Base-by-base conservation (phyloP, 768 basidiomycete genomes). In the Leccinellum rugosiceps region DNA sequence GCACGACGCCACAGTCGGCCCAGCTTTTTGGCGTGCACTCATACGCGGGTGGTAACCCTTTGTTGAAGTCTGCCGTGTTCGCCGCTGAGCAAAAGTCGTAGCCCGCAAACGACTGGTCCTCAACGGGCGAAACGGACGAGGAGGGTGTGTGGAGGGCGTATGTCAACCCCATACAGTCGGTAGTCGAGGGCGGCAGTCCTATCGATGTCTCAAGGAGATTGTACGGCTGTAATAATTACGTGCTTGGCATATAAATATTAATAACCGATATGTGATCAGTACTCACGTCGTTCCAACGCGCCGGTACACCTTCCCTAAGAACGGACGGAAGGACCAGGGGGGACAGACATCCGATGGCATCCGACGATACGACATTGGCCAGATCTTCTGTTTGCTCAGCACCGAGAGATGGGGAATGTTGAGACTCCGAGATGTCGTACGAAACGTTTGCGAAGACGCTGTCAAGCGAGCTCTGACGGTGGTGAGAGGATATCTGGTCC, bases 281-380 rank as follows among this genome's bases (percentile, higher is more conserved):
- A 60, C 70, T 72, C 60, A 72, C 72, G 63, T 72, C 66, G 61
- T 72, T 72, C 70, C 70, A 72, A 25, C 70, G 72, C 19, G 72
- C 70, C 7, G 72, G 64, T 26, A 53, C 55, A 15, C 61, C 69
- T 50, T 71, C 67, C 38, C 69, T 60, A 44, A 71, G 69, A 57
- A 63, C 51, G 35, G 69, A 71, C 4, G 70, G 70, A 50, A 72
- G 72, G 8, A 72, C 66, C 32, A 72, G 50, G 26, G 72, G 70
- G 19, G 70, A 72, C 5, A 72, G 66, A 30, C 62, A 65, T 23
- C 69, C 69, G 47, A 63, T 53, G 32, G 64, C 51, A 30, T 72
- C 70, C 30, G 43, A 52, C 25, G 60, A 59, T 52, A 72, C 51
- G 56, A 61, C 62, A 63, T 60, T 51, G 3, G 51, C 25, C 3